Percentiles rank a stretch among this genome's conserved stretches.
phyloP scores from a whole-genome alignment of 2,329 filamentous ascomycete genomes.

The Fragosphaeria purpurea region DNA sequence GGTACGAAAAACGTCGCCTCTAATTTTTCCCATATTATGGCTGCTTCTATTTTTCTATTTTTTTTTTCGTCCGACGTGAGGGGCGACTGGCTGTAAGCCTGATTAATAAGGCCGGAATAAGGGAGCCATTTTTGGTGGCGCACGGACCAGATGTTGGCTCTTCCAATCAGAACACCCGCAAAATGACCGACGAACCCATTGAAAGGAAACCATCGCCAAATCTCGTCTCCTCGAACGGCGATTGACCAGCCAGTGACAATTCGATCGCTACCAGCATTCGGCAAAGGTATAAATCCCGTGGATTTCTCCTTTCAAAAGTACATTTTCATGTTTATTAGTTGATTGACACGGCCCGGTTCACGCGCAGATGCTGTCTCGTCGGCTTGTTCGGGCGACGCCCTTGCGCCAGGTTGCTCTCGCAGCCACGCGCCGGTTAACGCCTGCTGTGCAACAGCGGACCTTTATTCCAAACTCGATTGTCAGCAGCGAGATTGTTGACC shows the following conservation, averaged over 20 bases:
- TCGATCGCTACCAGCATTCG: constrained; percentile 6
- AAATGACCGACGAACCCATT: constrained; percentile 12
- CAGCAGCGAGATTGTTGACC: constrained; percentile 36
- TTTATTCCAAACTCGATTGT: constrained; percentile 43
- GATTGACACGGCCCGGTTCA: too few relatives aligned
- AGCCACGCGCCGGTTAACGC: constrained; percentile 35
- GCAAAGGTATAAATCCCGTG: constrained; percentile 3
- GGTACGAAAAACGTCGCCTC: constrained; percentile 2
- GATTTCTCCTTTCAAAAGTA: too few relatives aligned
- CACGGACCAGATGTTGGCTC: constrained; percentile 7
- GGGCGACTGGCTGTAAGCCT: constrained; percentile 2
- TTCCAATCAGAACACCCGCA: constrained; percentile 10
- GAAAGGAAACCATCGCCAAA: constrained; percentile 7
- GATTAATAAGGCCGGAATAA: constrained; percentile 3
- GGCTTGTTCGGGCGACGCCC: constrained; percentile 43
- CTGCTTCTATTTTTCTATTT: constrained; percentile 1
- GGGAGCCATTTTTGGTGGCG: background rate
- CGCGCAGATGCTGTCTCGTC: constrained; percentile 50
- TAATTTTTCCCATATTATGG: constrained; percentile 1
- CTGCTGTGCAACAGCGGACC: constrained; percentile 45
- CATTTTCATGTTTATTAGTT: too few relatives aligned
- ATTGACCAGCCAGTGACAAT: constrained; percentile 3
- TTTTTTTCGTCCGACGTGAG: background rate
- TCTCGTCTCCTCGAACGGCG: background rate
- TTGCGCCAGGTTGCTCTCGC: constrained; percentile 35